phyloP scores from a whole-genome alignment of 164 flowering plant genomes.

The Vitis labrusca region DNA sequence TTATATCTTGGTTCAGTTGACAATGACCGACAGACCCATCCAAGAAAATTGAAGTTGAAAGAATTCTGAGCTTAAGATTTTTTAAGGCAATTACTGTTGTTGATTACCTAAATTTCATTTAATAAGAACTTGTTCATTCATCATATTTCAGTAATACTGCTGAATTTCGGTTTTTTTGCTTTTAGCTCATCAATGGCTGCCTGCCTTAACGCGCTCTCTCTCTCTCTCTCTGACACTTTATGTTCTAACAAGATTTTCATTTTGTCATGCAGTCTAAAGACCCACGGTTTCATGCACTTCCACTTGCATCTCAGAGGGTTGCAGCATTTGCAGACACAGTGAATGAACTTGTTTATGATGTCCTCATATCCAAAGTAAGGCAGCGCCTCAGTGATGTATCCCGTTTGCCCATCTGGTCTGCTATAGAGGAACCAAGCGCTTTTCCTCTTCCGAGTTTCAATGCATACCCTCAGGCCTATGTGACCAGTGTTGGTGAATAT shows the following conservation, averaged over 20 bases:
- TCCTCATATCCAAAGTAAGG: slow-evolving; percentile 92
- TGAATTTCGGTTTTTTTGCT: no score
- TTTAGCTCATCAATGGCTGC: no score
- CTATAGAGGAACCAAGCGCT: slow-evolving; percentile 75
- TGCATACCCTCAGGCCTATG: slow-evolving; percentile 88
- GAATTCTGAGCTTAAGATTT: no score
- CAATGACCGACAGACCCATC: no score
- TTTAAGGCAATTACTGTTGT: no score
- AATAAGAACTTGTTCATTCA: no score
- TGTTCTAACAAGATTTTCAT: not conserved
- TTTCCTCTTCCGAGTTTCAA: slow-evolving; percentile 87
- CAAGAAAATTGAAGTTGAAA: no score
- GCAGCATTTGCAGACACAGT: slow-evolving; percentile 89
- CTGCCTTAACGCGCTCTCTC: no score
- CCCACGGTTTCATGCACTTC: slow-evolving; percentile 98
- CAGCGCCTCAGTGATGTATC: slow-evolving; percentile 85
- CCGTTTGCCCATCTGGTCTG: slow-evolving; percentile 88
- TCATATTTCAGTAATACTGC: no score
- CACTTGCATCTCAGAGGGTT: slow-evolving; percentile 88
- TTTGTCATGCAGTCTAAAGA: slow-evolving; percentile 83
- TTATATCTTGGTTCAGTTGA: no score
- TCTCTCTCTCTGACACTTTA: not conserved
- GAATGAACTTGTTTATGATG: slow-evolving; percentile 97
- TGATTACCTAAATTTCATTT: no score
- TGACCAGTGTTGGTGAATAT: slow-evolving; percentile 93